These are phyloP conservation scores for Pseudogymnoascus sp. DNA, from an alignment of 2,329 filamentous ascomycete genomes.

Conservation along the genomic window DNA sequence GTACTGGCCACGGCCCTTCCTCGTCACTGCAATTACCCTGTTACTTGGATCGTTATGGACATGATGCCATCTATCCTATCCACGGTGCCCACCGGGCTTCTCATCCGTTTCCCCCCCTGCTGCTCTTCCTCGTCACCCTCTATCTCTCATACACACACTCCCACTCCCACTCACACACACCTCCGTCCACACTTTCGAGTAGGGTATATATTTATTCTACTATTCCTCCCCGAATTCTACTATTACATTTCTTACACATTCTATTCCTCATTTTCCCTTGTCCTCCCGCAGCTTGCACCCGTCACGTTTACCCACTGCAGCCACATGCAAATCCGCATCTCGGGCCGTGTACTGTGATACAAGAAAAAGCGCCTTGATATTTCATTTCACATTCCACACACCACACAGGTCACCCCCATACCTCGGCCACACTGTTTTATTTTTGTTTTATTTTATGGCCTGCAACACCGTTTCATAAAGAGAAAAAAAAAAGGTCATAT, in stretches of 20 bases:
- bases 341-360: conserved; percentile 1
- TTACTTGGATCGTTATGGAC: not conserved
- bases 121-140: not conserved
- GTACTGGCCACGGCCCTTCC: not conserved
- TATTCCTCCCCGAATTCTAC: not conserved
- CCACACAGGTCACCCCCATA: not conserved
- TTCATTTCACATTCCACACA: conserved; percentile 1
- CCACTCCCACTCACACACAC: not conserved
- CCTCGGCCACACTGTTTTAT: conserved; percentile 2
- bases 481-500: not conserved
- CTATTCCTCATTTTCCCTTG: conserved; percentile 3
- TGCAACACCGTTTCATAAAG: not conserved
- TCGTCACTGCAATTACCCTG: conserved; percentile 1
- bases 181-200: not conserved
- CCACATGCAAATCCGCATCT: conserved; percentile 5
- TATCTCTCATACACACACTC: not conserved
- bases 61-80: conserved; percentile 3
- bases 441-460: conserved; percentile 4
- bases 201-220: conserved; percentile 1
- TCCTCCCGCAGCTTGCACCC: not conserved
- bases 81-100: not conserved
- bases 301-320: not conserved
- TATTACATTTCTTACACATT: not conserved
- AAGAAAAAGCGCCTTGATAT: conserved; percentile 2
- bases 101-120: not conserved